phyloP scores from a whole-genome alignment of 2,329 filamentous ascomycete genomes.

The Aureobasidium melanogenum region DNA sequence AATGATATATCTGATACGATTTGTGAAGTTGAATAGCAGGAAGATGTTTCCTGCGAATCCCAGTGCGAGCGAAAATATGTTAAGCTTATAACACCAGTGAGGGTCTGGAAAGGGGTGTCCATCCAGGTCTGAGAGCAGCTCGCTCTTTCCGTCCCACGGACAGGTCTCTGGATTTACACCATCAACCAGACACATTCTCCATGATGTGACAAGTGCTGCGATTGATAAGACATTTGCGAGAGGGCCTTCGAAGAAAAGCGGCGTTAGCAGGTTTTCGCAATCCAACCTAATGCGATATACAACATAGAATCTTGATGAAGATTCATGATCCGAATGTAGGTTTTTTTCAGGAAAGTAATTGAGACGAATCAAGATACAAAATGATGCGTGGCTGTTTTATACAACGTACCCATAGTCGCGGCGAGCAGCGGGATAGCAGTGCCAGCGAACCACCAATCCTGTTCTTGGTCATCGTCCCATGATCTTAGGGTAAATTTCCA shows the following conservation, averaged over 20 bases:
- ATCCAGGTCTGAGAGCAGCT: slow-evolving; percentile 39
- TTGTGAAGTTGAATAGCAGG: slow-evolving; percentile 79
- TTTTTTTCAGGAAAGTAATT: not conserved
- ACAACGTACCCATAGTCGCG: slow-evolving; percentile 1
- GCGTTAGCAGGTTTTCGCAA: slow-evolving; percentile 51
- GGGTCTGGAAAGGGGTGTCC: slow-evolving; percentile 59
- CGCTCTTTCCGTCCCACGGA: slow-evolving; percentile 17
- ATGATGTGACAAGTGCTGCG: slow-evolving; percentile 71
- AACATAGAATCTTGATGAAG: not conserved
- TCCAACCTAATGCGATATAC: not conserved
- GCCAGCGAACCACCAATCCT: slow-evolving; percentile 29
- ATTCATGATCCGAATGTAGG: too few species aligned
- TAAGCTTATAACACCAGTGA: slow-evolving; percentile 62
- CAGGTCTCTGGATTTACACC: slow-evolving; percentile 23
- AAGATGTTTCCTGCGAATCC: slow-evolving; percentile 74
- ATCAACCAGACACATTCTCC: slow-evolving; percentile 52
- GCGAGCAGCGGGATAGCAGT: slow-evolving; percentile 23
- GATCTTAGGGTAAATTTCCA: slow-evolving; percentile 11
- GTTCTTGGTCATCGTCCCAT: slow-evolving; percentile 26
- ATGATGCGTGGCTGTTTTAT: not conserved
- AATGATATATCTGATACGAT: slow-evolving; percentile 67
- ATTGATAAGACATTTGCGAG: slow-evolving; percentile 84
- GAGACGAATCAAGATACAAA: not conserved
- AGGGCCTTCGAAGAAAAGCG: slow-evolving; percentile 45
- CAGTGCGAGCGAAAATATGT: slow-evolving; percentile 66